phyloP scores from a whole-genome alignment of 2,329 filamentous ascomycete species.

The Zopfia rhizophila region DNA sequence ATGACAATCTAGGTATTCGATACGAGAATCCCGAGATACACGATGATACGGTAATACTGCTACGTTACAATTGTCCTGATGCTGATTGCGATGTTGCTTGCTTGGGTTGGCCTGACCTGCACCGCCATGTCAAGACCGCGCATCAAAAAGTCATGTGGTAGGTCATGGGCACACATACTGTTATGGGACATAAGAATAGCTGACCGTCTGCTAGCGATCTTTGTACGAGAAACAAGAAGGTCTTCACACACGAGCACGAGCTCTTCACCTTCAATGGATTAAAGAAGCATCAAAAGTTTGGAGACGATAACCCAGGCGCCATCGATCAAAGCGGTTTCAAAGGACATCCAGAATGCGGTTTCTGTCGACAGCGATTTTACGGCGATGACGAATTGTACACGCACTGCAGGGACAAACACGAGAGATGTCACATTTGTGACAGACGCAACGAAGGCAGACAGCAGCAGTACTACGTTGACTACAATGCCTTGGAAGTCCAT shows the following conservation, averaged over 20 bases:
- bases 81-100: conserved; percentile 85
- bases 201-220: conserved; percentile 68
- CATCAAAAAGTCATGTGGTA: conserved; percentile 89
- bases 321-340: conserved; percentile 95
- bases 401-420: conserved; percentile 93
- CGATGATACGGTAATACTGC: conserved; percentile 85
- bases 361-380: conserved; percentile 92
- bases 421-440: conserved; percentile 95
- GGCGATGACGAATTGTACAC: conserved; percentile 94
- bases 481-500: conserved; percentile 85
- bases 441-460: conserved; percentile 69
- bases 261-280: conserved; percentile 85
- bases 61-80: conserved; percentile 96
- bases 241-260: conserved; percentile 97
- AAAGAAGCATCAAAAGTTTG: conserved; percentile 86
- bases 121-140: conserved; percentile 80
- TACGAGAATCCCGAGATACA: conserved; percentile 91
- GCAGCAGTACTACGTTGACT: conserved; percentile 92
- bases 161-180: conserved; percentile 32
- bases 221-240: conserved; percentile 94
- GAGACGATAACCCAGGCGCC: conserved; percentile 90
- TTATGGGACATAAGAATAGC: neutral
- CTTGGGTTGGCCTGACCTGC: conserved; percentile 80
- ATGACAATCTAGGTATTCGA: conserved; percentile 88
- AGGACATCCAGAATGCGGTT: conserved; percentile 92